phyloP scores from a whole-genome alignment of 148 eudicot species.

The Diospyros kaki region DNA sequence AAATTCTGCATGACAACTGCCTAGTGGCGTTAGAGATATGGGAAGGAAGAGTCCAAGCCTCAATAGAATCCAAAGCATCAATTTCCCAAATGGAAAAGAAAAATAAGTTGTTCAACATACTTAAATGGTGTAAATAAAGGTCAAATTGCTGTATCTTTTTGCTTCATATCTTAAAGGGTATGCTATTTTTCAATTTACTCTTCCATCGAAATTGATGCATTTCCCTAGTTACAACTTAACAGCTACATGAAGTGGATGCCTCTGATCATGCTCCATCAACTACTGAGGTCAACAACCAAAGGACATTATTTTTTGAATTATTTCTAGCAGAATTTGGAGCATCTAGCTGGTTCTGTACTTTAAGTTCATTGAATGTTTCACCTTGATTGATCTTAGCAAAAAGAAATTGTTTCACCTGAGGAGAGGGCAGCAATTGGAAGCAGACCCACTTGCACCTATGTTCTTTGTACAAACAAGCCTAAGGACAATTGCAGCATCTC shows the following conservation, averaged over 20 bases:
- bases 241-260: not conserved
- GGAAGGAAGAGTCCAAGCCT: not conserved
- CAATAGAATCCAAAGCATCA: constrained; percentile 10
- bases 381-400: not conserved
- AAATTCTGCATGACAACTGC: not conserved
- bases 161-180: not conserved
- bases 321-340: not conserved
- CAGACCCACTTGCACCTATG: not conserved
- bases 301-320: not conserved
- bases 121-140: not conserved
- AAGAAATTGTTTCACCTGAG: no score
- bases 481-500: no score
- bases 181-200: not conserved
- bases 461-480: not conserved
- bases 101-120: constrained; percentile 1
- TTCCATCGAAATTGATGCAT: not conserved
- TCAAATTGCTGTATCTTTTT: not conserved
- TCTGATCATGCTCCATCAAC: not conserved
- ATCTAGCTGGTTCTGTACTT: not conserved
- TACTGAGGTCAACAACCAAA: not conserved
- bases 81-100: not conserved
- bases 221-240: not conserved
- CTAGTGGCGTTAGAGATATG: not conserved
- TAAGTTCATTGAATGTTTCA: not conserved
- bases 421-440: not conserved